Base-by-base conservation (phyloP, 2,329 filamentous ascomycete species). In the Xylariaceae sp. region DNA sequence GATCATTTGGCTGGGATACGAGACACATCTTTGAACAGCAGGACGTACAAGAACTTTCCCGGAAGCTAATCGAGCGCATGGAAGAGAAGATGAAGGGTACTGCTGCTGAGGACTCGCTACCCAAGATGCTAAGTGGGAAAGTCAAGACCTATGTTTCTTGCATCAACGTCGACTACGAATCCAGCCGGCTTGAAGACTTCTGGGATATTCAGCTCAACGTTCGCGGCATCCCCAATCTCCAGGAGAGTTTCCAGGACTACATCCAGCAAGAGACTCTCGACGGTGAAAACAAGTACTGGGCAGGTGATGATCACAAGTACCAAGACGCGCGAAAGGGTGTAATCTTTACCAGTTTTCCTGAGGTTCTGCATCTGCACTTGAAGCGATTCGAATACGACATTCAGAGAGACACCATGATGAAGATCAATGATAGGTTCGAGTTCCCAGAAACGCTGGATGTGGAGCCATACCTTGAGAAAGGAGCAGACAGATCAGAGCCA, bases 141-240 rank as follows among this genome's bases (percentile, higher is more conserved):
- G 92, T 95, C 71, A 97, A 97, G 75, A 99, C 94, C 0, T 99
- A 97, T 71, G 95, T 99, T 59, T 95, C 90, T 18, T 99, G 95
- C 75, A 97, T 99, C 69, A 94, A 99, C 69, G 95, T 99, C 56
- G 87, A 96, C 64, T 99, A 96, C 74, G 93, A 97, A 74, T 97
- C 91, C 18, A 96, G 92, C 56, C 84, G 93, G 56, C 84, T 94
- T 60, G 94, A 99, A 71, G 95, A 99, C 63, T 99, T 97, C 70
- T 99, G 94, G 94, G 94, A 99, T 68, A 90, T 99, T 54, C 94
- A 99, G 69, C 82, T 99, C 61, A 99, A 97, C 61, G 95, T 99
- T 46, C 88, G 89, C 57, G 92, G 91, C 31, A 97, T 96, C 78
- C 91, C 90, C 73, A 93, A 89, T 56, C 76, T 99, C 31, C 87